phyloP scores from a whole-genome alignment of 192 early-diverging fungal genomes.

The Coemansia sp. region DNA sequence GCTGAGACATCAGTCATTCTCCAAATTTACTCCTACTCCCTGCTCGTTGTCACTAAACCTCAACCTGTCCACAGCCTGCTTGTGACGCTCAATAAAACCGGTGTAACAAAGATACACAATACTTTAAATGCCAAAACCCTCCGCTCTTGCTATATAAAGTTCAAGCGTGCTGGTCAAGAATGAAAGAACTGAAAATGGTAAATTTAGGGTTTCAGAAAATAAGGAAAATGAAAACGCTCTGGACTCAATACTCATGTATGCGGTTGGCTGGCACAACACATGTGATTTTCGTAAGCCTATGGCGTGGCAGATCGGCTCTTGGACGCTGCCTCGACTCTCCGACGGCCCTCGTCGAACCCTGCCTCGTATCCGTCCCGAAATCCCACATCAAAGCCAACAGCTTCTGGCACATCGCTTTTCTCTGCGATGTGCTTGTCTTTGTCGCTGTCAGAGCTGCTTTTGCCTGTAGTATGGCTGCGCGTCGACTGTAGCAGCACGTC shows the following conservation, averaged over 20 bases:
- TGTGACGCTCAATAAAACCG: not conserved
- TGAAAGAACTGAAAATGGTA: not conserved
- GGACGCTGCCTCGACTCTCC: conserved; percentile 6
- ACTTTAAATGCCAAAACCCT: not conserved
- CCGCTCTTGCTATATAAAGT: not conserved
- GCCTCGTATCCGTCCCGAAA: conserved; percentile 49
- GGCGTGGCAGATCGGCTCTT: not conserved
- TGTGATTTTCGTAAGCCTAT: not conserved
- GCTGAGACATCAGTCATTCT: conserved; percentile 27
- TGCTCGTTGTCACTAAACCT: too few species aligned
- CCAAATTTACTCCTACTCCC: not conserved
- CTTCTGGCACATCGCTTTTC: not conserved
- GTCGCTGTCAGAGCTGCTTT: not conserved
- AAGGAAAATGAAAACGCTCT: not conserved
- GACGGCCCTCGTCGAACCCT: conserved; percentile 32
- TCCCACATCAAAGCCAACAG: conserved; percentile 44
- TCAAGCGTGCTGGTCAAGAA: not conserved
- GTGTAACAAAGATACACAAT: not conserved
- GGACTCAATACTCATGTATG: not conserved
- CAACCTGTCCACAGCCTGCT: not conserved
- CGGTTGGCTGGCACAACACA: not conserved
- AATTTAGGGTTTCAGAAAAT: conserved; percentile 6
- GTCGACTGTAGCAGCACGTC: not conserved
- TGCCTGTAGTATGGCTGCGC: not conserved
- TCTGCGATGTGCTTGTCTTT: not conserved